Percentiles rank a stretch among this genome's conserved stretches.
phyloP scores from a whole-genome alignment of 208 protist genomes.

The Naegleria gruberi region DNA sequence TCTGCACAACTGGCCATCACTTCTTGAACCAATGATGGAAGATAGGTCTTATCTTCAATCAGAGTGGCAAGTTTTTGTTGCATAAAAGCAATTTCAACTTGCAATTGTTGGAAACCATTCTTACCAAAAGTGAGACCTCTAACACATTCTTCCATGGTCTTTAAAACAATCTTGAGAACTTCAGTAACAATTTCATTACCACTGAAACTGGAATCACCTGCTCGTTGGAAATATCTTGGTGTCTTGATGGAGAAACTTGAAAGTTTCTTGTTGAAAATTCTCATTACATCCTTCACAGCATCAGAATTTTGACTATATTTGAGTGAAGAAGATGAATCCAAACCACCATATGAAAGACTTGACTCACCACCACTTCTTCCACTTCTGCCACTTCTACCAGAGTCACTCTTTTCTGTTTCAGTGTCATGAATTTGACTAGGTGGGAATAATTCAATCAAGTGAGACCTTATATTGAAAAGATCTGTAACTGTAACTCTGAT shows the following conservation, averaged over 20 bases:
- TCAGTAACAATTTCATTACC: background rate
- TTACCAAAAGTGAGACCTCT: conserved; percentile 11
- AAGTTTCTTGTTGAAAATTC: conserved; percentile 6
- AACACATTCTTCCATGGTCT: conserved; percentile 22
- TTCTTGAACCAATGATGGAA: background rate
- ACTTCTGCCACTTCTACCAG: background rate
- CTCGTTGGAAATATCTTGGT: background rate
- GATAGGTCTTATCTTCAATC: background rate
- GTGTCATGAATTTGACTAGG: background rate
- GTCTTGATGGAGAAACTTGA: background rate
- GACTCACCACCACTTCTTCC: background rate
- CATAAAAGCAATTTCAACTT: conserved; percentile 16
- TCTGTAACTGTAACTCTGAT: background rate
- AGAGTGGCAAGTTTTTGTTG: background rate
- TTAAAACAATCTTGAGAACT: background rate
- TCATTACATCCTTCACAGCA: background rate
- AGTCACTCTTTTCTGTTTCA: background rate
- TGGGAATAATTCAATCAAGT: background rate
- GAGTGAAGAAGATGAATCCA: background rate
- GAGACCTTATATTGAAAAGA: background rate
- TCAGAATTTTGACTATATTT: background rate
- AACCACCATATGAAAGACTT: background rate
- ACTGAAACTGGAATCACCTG: background rate
- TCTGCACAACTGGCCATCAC: background rate
- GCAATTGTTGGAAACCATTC: conserved; percentile 23